phyloP scores from a whole-genome alignment of 2,329 filamentous ascomycete species.

The Aspergillus versicolor region DNA sequence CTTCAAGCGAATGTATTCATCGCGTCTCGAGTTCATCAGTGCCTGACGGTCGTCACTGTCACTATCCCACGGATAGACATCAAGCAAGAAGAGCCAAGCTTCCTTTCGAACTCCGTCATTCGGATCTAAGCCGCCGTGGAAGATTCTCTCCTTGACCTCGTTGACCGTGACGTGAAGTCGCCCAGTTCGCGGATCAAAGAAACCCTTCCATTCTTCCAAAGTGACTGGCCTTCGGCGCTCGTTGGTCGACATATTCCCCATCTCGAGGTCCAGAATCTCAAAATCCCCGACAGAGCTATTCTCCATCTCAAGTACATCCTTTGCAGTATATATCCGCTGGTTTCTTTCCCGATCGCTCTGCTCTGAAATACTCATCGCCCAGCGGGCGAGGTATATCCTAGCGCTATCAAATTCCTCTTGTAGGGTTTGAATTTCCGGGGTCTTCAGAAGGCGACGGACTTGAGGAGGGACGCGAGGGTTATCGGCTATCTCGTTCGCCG shows the following conservation, averaged over 20 bases:
- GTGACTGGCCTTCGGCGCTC: constrained; percentile 77
- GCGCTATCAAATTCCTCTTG: constrained; percentile 98
- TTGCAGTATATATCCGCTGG: constrained; percentile 87
- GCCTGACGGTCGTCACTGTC: constrained; percentile 80
- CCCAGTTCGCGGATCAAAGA: constrained; percentile 76
- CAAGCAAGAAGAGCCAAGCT: constrained; percentile 91
- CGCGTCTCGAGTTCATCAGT: constrained; percentile 77
- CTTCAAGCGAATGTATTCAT: constrained; percentile 93
- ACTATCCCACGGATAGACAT: constrained; percentile 91
- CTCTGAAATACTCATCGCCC: constrained; percentile 98
- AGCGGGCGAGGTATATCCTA: constrained; percentile 86
- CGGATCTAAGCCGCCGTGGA: constrained; percentile 85
- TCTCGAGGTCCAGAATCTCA: constrained; percentile 81
- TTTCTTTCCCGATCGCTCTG: constrained; percentile 87
- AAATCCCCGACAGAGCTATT: constrained; percentile 95
- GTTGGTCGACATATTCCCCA: constrained; percentile 68
- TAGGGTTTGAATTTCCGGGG: constrained; percentile 89
- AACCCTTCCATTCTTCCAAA: constrained; percentile 83
- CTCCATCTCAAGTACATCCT: constrained; percentile 89
- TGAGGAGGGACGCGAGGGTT: constrained; percentile 90
- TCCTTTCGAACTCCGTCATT: constrained; percentile 94
- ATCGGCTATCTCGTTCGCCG: constrained; percentile 87
- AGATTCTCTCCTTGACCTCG: constrained; percentile 95
- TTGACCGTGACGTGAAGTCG: constrained; percentile 76
- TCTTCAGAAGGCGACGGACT: constrained; percentile 77